phyloP scores from a whole-genome alignment of 1,284 basidiomycete genomes.

The Cryptococcus sp. region DNA sequence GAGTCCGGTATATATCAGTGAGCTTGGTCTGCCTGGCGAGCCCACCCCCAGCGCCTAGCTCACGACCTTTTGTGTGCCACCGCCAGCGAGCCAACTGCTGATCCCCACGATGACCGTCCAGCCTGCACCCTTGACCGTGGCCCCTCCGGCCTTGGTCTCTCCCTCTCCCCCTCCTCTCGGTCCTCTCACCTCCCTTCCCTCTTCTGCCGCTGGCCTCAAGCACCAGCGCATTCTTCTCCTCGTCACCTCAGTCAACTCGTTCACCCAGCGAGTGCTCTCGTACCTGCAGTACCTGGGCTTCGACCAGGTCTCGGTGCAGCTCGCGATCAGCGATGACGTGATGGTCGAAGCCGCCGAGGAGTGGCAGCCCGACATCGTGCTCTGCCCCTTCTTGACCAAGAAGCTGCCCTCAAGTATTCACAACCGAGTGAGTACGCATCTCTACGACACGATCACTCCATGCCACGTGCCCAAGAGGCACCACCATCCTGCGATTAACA shows the following conservation, averaged over 20 bases:
- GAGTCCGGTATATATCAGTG: no score
- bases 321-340: constrained; percentile 46
- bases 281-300: constrained; percentile 47
- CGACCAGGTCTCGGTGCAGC: constrained; percentile 47
- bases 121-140: no score
- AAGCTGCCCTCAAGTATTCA: constrained; percentile 50
- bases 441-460: neutral
- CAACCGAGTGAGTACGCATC: constrained; percentile 35
- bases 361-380: constrained; percentile 48
- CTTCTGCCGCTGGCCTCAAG: constrained; percentile 20
- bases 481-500: neutral
- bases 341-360: constrained; percentile 50
- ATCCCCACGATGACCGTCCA: no score
- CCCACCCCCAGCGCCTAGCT: no score
- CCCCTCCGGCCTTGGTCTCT: neutral
- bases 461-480: neutral
- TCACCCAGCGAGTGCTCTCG: constrained; percentile 47
- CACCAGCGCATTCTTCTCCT: constrained; percentile 47
- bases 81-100: no score
- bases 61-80: no score
- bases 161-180: constrained; percentile 18
- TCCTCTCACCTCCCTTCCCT: constrained; percentile 22
- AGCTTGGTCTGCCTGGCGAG: no score
- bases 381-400: constrained; percentile 53
- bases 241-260: constrained; percentile 52